phyloP scores from a whole-genome alignment of 148 eudicot genomes.

The Spergularia marina region DNA sequence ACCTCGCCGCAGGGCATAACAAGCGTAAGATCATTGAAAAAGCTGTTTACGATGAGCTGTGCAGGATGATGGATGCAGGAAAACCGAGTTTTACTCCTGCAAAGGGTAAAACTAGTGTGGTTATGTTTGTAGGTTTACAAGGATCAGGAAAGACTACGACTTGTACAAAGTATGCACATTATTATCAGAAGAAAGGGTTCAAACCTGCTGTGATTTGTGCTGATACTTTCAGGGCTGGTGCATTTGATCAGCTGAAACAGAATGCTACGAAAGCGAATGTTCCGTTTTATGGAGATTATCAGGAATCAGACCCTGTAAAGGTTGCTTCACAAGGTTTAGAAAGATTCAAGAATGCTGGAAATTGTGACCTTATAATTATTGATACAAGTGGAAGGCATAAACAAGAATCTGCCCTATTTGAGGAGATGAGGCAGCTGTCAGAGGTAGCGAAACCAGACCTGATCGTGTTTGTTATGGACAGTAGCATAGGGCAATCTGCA shows the following conservation, averaged over 20 bases:
- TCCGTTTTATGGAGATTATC: slow-evolving; percentile 87
- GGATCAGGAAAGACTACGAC: slow-evolving; percentile 96
- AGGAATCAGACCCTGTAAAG: slow-evolving; percentile 86
- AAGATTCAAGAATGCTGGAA: slow-evolving; percentile 71
- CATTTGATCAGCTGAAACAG: slow-evolving; percentile 96
- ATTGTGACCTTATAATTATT: slow-evolving; percentile 80
- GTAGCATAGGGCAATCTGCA: slow-evolving; percentile 98
- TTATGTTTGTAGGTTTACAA: slow-evolving; percentile 99
- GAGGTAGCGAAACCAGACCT: slow-evolving; percentile 97
- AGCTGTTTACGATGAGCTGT: slow-evolving; percentile 83
- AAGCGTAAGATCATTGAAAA: slow-evolving; percentile 82
- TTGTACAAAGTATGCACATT: slow-evolving; percentile 87
- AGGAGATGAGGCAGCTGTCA: slow-evolving; percentile 21
- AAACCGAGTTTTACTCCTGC: slow-evolving; percentile 80
- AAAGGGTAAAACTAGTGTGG: slow-evolving; percentile 78
- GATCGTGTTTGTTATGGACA: slow-evolving; percentile 93
- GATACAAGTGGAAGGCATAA: slow-evolving; percentile 99
- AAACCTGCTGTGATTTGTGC: slow-evolving; percentile 95
- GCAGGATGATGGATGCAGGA: slow-evolving; percentile 86
- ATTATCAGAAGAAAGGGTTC: slow-evolving; percentile 94
- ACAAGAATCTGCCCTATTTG: slow-evolving; percentile 91
- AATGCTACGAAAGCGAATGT: slow-evolving; percentile 94
- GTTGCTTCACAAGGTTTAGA: slow-evolving; percentile 96
- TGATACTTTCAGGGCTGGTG: slow-evolving; percentile 97
- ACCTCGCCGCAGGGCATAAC: slow-evolving; percentile 87